Conservation (phyloP, 2,329 filamentous ascomycete species). For the Alternaria sp. region DNA sequence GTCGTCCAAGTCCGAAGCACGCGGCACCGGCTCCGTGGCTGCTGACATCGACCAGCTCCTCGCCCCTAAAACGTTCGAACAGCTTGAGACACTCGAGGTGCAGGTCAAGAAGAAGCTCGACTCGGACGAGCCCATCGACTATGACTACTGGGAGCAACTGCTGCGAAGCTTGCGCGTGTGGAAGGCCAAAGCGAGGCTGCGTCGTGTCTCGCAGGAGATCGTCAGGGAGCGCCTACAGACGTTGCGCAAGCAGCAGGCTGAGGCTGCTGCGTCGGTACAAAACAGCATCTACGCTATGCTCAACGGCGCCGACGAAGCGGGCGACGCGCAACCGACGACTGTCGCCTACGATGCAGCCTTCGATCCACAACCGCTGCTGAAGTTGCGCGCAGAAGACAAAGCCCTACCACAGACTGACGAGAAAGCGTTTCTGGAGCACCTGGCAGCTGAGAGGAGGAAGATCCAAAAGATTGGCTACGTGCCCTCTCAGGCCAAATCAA, state of each 20-base stretch:
- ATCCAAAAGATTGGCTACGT: conserved; percentile 72
- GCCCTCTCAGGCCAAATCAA: conserved; percentile 61
- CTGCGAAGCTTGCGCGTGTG: conserved; percentile 84
- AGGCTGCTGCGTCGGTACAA: conserved; percentile 67
- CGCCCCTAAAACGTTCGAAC: conserved; percentile 82
- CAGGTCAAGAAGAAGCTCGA: conserved; percentile 87
- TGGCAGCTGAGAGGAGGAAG: conserved; percentile 67
- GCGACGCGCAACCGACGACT: conserved; percentile 8
- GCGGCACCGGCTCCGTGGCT: conserved; percentile 82
- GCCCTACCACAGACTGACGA: conserved; percentile 65
- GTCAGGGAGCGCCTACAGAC: conserved; percentile 72
- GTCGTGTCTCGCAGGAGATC: conserved; percentile 78
- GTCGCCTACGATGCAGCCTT: conserved; percentile 53
- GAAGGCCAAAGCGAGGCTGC: conserved; percentile 89
- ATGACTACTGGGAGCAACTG: conserved; percentile 96
- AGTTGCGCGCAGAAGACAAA: conserved; percentile 71
- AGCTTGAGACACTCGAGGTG: conserved; percentile 84
- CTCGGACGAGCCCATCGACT: conserved; percentile 91
- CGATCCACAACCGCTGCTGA: conserved; percentile 72
- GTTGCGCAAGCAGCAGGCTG: conserved; percentile 71
- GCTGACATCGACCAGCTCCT: conserved; percentile 89
- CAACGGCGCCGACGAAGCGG: conserved; percentile 7
- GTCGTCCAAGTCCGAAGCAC: conserved; percentile 68
- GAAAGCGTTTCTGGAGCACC: conserved; percentile 63
- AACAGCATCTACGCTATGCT: conserved; percentile 62